Conservation (phyloP, 805 yeast genomes). For the Tetrapisispora fleetii region DNA sequence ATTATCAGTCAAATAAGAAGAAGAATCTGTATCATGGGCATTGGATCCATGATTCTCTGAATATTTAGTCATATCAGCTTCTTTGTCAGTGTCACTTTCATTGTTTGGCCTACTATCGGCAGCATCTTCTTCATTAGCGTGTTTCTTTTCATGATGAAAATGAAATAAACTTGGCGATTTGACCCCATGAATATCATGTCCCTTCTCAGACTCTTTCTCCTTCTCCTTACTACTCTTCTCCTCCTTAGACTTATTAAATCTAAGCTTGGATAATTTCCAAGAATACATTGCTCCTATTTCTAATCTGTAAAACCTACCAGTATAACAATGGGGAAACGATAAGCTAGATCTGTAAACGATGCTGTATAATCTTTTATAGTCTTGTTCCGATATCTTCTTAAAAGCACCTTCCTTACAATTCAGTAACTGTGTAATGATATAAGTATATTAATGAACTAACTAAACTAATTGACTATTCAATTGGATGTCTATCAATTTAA, state of each 20-base stretch:
- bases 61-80: background rate
- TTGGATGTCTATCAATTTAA: no score
- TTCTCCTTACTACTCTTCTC: slow-evolving; percentile 8
- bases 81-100: background rate
- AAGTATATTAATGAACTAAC: no score
- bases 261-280: slow-evolving; percentile 23
- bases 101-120: background rate
- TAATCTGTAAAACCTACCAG: background rate
- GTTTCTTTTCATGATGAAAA: slow-evolving; percentile 4
- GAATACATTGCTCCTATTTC: slow-evolving; percentile 13
- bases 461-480: no score
- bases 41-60: slow-evolving; percentile 4
- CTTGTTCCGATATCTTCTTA: no score
- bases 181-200: background rate
- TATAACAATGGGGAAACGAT: no score
- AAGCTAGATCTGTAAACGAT: no score
- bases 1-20: slow-evolving; percentile 4
- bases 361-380: no score
- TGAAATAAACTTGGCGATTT: background rate
- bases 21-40: slow-evolving; percentile 4
- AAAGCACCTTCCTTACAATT: no score
- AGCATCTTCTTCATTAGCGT: background rate
- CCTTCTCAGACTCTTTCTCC: background rate
- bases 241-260: slow-evolving; percentile 20
- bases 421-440: no score